Evolutionary conservation across 192 early-diverging fungal species (phyloP).

Genomic region (Rhizoclosmatium sp.): DNA sequence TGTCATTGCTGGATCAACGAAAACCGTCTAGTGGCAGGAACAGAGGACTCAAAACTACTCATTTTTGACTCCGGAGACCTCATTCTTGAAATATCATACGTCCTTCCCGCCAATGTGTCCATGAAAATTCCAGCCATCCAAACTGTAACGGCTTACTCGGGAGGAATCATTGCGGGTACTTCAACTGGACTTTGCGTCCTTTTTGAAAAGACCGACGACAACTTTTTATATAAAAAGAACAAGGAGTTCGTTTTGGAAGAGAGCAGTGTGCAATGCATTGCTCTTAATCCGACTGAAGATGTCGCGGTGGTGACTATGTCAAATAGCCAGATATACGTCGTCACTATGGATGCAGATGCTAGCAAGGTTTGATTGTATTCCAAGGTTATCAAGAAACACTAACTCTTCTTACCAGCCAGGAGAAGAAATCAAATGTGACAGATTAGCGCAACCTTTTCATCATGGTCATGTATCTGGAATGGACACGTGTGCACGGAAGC

Average conservation of each 20-base stretch:
- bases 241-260: constrained; percentile 53
- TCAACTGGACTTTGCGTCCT: constrained; percentile 49
- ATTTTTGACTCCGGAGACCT: constrained; percentile 64
- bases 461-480: constrained; percentile 56
- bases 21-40: constrained; percentile 55
- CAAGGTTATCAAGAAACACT: constrained; percentile 4
- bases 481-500: constrained; percentile 64
- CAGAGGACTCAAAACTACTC: constrained; percentile 59
- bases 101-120: constrained; percentile 26
- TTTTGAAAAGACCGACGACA: constrained; percentile 60
- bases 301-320: constrained; percentile 43
- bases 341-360: constrained; percentile 48
- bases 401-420: constrained; percentile 22
- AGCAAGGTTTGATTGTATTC: constrained; percentile 37
- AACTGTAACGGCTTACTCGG: constrained; percentile 44
- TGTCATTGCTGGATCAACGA: constrained; percentile 61
- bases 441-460: constrained; percentile 60
- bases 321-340: constrained; percentile 49
- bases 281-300: constrained; percentile 47
- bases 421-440: constrained; percentile 56
- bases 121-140: constrained; percentile 46
- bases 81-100: constrained; percentile 50
- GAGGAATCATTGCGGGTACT: constrained; percentile 55
- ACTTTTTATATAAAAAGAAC: constrained; percentile 48
- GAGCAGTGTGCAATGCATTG: constrained; percentile 41